Conservation (phyloP, 106 monocot genomes). For the Chionographis japonica region DNA sequence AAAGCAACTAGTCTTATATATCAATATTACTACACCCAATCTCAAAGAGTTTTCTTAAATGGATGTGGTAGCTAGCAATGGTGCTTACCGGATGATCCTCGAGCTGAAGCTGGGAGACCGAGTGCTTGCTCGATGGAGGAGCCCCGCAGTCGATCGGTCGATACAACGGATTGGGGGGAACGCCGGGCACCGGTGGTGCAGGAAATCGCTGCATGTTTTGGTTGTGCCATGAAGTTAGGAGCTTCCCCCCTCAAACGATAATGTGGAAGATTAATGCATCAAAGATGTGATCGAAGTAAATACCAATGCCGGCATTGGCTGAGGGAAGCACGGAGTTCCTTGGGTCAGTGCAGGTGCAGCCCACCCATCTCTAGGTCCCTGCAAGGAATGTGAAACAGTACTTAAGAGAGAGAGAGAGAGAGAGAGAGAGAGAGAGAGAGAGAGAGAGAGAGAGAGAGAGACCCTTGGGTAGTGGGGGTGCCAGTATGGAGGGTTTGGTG, state of each 20-base stretch:
- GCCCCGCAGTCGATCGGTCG: conserved; percentile 20
- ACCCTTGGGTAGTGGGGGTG: conserved; percentile 45
- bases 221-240: neutral
- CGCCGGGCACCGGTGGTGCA: conserved; percentile 28
- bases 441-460: conserved; percentile 1
- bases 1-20: too few species aligned
- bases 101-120: conserved; percentile 16
- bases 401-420: neutral
- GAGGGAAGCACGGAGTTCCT: conserved; percentile 37
- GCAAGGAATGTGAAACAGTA: neutral
- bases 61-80: too few species aligned
- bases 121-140: conserved; percentile 22
- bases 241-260: too few species aligned
- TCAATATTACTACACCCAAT: too few species aligned
- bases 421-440: neutral
- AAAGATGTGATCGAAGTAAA: too few species aligned
- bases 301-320: conserved; percentile 23
- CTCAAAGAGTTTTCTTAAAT: too few species aligned
- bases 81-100: conserved; percentile 52
- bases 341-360: conserved; percentile 17
- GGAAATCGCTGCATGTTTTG: conserved; percentile 54
- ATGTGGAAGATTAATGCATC: too few species aligned
- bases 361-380: conserved; percentile 35
- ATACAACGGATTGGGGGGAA: conserved; percentile 50
- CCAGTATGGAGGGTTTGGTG: conserved; percentile 37